phyloP scores from a whole-genome alignment of 257 asterid species.

The Thymus mandschuricus region DNA sequence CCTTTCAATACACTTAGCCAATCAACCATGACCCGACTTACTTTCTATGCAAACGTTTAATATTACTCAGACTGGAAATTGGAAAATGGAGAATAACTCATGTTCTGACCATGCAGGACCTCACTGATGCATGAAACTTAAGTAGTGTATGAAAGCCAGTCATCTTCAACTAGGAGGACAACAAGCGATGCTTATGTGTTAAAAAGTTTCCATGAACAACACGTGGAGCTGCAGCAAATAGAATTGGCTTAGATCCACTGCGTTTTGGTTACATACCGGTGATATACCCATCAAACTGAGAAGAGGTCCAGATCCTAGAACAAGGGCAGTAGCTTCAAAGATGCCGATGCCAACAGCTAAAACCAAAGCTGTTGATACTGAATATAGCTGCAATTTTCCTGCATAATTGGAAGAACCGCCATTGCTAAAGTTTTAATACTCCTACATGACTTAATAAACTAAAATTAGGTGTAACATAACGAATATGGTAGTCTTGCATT shows the following conservation, averaged over 20 bases:
- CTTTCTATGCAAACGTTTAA: too few relatives aligned
- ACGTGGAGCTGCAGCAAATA: not conserved
- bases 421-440: constrained; percentile 19
- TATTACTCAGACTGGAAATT: too few relatives aligned
- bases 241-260: not conserved
- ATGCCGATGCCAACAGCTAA: constrained; percentile 89
- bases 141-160: not conserved
- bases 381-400: constrained; percentile 70
- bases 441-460: constrained; percentile 1
- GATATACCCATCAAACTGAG: constrained; percentile 89
- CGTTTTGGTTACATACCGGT: constrained; percentile 51
- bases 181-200: constrained; percentile 1
- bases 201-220: not conserved
- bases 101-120: too few relatives aligned
- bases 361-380: constrained; percentile 89
- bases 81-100: too few relatives aligned
- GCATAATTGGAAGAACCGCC: constrained; percentile 32
- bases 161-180: constrained; percentile 3
- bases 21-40: too few relatives aligned
- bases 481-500: not conserved
- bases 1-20: too few relatives aligned
- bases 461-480: constrained; percentile 1
- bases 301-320: constrained; percentile 84
- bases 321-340: constrained; percentile 75
- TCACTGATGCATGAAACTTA: not conserved